Conservation (phyloP, 129 eudicot genomes). For the Pulicaria dysenterica region DNA sequence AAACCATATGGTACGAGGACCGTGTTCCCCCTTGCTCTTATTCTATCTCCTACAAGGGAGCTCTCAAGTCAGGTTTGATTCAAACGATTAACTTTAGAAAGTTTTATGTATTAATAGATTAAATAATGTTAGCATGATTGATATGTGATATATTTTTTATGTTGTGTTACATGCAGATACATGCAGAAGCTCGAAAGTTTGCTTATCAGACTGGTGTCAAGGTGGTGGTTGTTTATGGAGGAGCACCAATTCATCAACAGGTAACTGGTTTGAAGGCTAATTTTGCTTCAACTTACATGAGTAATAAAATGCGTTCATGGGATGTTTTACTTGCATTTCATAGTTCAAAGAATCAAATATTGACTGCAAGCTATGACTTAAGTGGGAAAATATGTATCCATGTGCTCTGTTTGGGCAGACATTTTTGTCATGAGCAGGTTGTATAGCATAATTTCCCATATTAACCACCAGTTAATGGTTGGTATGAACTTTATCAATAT, state of each 20-base stretch:
- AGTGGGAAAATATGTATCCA: not conserved
- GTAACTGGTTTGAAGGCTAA: conserved; percentile 29
- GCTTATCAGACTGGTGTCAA: conserved; percentile 79
- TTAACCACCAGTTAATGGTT: too few species aligned
- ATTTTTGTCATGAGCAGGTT: not conserved
- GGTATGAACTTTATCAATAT: too few species aligned
- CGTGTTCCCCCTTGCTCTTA: conserved; percentile 68
- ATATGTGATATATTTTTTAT: conserved; percentile 3
- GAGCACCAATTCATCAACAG: conserved; percentile 75
- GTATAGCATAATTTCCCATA: not conserved
- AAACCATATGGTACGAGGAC: conserved; percentile 38
- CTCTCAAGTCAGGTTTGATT: conserved; percentile 67
- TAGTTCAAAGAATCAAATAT: not conserved
- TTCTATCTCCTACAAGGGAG: conserved; percentile 82
- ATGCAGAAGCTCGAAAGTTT: conserved; percentile 77
- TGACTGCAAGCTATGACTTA: not conserved
- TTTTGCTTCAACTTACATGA: not conserved
- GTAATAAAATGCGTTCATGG: not conserved
- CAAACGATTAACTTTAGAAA: not conserved
- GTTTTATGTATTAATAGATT: not conserved
- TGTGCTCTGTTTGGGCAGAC: conserved; percentile 23
- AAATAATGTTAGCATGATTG: conserved; percentile 14
- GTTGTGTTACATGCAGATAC: conserved; percentile 46
- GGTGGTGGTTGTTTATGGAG: conserved; percentile 89
- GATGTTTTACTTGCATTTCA: not conserved